Evolutionary conservation across 1,284 basidiomycete genomes (phyloP).

Genomic region (Naganishia sp.): DNA sequence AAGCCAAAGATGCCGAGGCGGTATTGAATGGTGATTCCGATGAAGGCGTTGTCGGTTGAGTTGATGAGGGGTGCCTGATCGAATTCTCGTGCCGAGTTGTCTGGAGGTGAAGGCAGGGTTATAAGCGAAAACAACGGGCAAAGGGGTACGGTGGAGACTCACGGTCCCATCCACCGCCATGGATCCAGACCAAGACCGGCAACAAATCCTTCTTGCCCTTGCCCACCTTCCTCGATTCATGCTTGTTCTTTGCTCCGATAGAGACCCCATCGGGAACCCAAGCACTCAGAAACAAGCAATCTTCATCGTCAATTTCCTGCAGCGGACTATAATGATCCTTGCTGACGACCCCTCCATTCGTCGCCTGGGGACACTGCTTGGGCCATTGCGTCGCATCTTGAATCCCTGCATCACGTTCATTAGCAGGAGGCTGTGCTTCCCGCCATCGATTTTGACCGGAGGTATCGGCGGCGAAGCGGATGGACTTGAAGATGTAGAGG

Average conservation of each 20-base stretch:
- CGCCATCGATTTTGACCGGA: conserved; percentile 32
- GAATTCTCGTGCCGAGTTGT: conserved; percentile 36
- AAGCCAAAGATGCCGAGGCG: conserved; percentile 54
- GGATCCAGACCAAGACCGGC: conserved; percentile 52
- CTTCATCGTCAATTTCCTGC: conserved; percentile 41
- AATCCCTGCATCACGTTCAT: conserved; percentile 13
- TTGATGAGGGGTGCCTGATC: conserved; percentile 41
- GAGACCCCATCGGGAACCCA: conserved; percentile 32
- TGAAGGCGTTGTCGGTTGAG: conserved; percentile 39
- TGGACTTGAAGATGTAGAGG: conserved; percentile 29
- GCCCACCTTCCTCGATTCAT: neutral
- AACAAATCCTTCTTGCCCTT: conserved; percentile 36
- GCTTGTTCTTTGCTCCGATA: neutral
- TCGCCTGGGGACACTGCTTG: conserved; percentile 34
- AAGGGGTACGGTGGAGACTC: neutral
- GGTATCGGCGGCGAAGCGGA: conserved; percentile 33
- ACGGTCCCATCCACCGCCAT: conserved; percentile 49
- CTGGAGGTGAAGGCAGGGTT: conserved; percentile 3
- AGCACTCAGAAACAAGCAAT: conserved; percentile 55
- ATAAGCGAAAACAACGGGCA: neutral
- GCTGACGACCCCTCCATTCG: conserved; percentile 27
- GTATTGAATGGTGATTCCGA: conserved; percentile 53
- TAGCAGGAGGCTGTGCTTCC: conserved; percentile 31
- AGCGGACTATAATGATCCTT: conserved; percentile 28
- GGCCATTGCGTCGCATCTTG: conserved; percentile 31